Evolutionary conservation across 2,329 filamentous ascomycete species (phyloP).

Genomic region (Penicillium sp.): DNA sequence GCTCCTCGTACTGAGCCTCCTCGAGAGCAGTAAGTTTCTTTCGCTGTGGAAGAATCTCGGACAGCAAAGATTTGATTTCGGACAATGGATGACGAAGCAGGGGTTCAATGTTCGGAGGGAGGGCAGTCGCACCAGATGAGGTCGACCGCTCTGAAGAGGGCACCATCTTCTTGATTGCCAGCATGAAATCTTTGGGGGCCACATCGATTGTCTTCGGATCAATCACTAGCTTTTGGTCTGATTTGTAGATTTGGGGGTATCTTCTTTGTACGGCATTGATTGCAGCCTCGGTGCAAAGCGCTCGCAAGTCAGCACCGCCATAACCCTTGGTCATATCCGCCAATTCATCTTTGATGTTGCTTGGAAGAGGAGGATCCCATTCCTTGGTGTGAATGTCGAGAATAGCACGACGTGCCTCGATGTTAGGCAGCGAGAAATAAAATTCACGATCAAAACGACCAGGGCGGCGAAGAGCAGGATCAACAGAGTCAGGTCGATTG

Average conservation of each 20-base stretch:
- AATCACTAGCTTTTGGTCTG: conserved; percentile 84
- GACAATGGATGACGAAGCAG: conserved; percentile 72
- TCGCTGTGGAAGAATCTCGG: conserved; percentile 76
- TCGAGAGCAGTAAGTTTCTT: conserved; percentile 87
- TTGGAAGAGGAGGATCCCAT: conserved; percentile 76
- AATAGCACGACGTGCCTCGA: conserved; percentile 77
- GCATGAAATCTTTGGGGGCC: conserved; percentile 92
- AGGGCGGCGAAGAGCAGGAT: conserved; percentile 89
- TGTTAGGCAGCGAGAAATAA: conserved; percentile 89
- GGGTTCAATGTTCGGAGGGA: conserved; percentile 78
- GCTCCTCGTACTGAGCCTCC: conserved; percentile 87
- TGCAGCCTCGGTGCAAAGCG: conserved; percentile 92
- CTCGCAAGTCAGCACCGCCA: conserved; percentile 89
- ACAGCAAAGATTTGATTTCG: conserved; percentile 67
- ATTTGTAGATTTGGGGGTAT: conserved; percentile 93
- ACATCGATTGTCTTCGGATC: conserved; percentile 81
- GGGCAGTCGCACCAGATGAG: conserved; percentile 75
- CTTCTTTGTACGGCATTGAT: conserved; percentile 93
- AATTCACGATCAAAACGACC: conserved; percentile 97
- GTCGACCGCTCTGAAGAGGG: conserved; percentile 91
- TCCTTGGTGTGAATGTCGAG: conserved; percentile 93
- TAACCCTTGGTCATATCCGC: conserved; percentile 90
- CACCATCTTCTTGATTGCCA: conserved; percentile 93
- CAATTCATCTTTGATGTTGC: conserved; percentile 76
- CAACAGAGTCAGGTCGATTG: conserved; percentile 93